Conservation (phyloP, 495 filamentous ascomycete genomes). For the Aspergillus avenaceus region DNA sequence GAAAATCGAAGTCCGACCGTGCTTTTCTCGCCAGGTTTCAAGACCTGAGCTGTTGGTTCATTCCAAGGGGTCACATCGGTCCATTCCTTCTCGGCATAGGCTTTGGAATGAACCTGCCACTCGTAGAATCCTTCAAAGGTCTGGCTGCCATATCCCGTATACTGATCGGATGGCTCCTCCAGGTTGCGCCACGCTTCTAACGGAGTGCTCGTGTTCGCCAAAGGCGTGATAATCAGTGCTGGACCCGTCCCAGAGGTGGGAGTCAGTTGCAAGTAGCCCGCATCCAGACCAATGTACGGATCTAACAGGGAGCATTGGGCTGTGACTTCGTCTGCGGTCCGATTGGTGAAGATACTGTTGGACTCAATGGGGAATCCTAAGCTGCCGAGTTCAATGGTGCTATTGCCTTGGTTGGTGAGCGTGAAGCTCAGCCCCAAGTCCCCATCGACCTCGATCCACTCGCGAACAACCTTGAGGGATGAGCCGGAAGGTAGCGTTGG, state of each 20-base stretch:
- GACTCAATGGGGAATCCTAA: conserved; percentile 51
- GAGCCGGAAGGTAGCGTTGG: conserved; percentile 21
- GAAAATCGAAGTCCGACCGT: conserved; percentile 45
- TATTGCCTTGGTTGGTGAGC: conserved; percentile 33
- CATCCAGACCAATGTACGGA: conserved; percentile 50
- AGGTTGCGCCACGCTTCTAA: conserved; percentile 50
- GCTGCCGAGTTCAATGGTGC: conserved; percentile 43
- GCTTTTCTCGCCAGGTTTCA: conserved; percentile 34
- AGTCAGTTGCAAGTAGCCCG: conserved; percentile 45
- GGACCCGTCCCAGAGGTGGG: conserved; percentile 41
- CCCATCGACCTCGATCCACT: conserved; percentile 38
- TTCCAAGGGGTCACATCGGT: conserved; percentile 40
- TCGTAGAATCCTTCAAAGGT: conserved; percentile 52
- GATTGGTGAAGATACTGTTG: conserved; percentile 54
- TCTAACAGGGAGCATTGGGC: conserved; percentile 41
- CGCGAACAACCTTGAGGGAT: conserved; percentile 34
- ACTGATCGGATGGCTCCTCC: conserved; percentile 14
- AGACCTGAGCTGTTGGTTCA: conserved; percentile 33
- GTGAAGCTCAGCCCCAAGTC: conserved; percentile 46
- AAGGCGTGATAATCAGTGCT: conserved; percentile 43
- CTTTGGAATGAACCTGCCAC: conserved; percentile 44
- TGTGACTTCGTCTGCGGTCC: conserved; percentile 35
- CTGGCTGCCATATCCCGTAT: conserved; percentile 40
- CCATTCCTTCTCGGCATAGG: conserved; percentile 50
- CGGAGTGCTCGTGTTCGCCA: conserved; percentile 22